Conservation (phyloP, 106 monocot species). For the Dendrobium huoshanense region DNA sequence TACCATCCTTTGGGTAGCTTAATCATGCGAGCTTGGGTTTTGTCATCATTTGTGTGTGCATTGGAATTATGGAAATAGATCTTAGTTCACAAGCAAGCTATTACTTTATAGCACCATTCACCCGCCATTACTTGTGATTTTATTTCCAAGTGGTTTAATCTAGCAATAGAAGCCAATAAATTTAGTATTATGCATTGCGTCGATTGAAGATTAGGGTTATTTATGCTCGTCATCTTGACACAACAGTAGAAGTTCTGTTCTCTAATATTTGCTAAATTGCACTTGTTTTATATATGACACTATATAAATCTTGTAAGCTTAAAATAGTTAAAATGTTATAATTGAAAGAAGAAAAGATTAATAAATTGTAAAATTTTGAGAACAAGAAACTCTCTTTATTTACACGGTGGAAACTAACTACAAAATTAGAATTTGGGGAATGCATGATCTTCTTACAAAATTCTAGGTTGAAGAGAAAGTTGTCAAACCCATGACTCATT, state of each 20-base stretch:
- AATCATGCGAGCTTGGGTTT: no score
- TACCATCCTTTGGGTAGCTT: no score
- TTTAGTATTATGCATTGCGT: background rate
- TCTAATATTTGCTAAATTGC: background rate
- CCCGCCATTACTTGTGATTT: background rate
- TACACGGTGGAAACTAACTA: no score
- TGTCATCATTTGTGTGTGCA: no score
- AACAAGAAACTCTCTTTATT: background rate
- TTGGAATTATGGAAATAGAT: no score
- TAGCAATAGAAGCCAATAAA: background rate
- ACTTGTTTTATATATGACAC: background rate
- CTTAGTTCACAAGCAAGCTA: no score
- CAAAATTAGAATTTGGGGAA: no score
- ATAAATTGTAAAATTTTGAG: background rate
- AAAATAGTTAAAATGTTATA: background rate
- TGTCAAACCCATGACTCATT: no score
- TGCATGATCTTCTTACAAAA: no score
- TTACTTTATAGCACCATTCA: background rate
- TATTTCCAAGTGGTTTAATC: background rate
- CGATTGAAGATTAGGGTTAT: background rate
- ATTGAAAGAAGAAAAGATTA: background rate
- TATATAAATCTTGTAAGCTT: background rate
- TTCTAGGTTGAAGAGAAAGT: no score
- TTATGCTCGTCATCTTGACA: background rate
- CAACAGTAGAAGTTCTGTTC: background rate